Evolutionary conservation across 371 early-diverging fungal species (phyloP), one percentile per base, ranked within the genome.

Genomic region (Apophysomyces ossiformis): DNA sequence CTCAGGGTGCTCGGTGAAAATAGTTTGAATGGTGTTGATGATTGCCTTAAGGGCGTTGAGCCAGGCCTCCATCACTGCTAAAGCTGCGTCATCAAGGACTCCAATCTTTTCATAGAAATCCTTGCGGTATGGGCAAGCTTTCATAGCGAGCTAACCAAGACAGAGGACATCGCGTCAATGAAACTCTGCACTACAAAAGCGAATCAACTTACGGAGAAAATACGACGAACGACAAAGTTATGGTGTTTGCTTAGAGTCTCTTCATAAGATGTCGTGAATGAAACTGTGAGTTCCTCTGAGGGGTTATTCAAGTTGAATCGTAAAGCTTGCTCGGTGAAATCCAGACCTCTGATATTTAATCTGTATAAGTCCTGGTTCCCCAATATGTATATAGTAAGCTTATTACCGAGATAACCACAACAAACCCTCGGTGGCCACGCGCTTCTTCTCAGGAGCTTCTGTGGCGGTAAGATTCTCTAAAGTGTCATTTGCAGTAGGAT

Each of bases 81-180:
- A 38, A 21, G 90, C 86, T 54, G 75, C 78, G 32, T 74, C 82
- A 57, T 81, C 77, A 69, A 86, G 85, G n/a, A 81, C 84, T 18
- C 92, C 92, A 38, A 98, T 81, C 75, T 90, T 93, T 16, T 76
- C 78, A 73, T 96, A 98, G 76, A 98, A 97, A 69, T 91, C 92
- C 58, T 82, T 84, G 69, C 96, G 91, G 74, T 88, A 88, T 43
- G 98, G 97, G 77, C 95, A 95, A 5, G 95, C 94, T 70, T 89
- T 91, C 97, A 98, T 97, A 4, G 97, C 97, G 64, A 95, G 70
- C 92, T 92, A 73, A 39, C 18, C 36, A 47, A 12, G 45, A 9
- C 1, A 56, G 16, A 61, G 11, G 1, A 15, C 57, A 46, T 6
- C 2, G 21, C 45, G 9, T 32, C 18, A 57, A 56, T 37, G 7